Evolutionary conservation across 1,284 basidiomycete genomes (phyloP).

Genomic region (Puccinia horiana): DNA sequence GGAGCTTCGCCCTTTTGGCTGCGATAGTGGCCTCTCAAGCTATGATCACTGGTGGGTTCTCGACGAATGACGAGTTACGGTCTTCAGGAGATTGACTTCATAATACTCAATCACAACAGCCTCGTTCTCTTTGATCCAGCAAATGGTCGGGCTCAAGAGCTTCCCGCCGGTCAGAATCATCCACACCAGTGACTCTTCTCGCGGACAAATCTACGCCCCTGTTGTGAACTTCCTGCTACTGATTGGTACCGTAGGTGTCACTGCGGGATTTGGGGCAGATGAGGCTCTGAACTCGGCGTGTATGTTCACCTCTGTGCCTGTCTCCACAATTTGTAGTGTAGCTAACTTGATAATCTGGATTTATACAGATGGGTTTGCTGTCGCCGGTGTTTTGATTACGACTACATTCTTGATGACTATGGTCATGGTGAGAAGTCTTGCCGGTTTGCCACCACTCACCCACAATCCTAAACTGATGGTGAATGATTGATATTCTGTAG

Average conservation of each 20-base stretch:
- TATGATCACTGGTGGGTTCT: slow-evolving; percentile 65
- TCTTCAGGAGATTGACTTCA: too few relatives aligned
- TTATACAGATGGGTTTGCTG: slow-evolving; percentile 63
- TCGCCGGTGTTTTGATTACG: slow-evolving; percentile 68
- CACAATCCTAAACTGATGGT: not conserved
- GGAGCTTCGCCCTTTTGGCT: slow-evolving; percentile 67
- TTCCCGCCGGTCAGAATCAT: slow-evolving; percentile 65
- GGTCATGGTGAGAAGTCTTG: slow-evolving; percentile 24
- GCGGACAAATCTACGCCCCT: slow-evolving; percentile 70
- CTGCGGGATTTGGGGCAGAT: slow-evolving; percentile 66
- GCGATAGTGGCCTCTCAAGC: slow-evolving; percentile 67
- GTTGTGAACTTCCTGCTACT: slow-evolving; percentile 66
- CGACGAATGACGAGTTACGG: too few relatives aligned
- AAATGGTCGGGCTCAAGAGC: slow-evolving; percentile 67
- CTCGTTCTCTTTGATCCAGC: slow-evolving; percentile 60
- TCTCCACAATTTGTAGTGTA: too few relatives aligned
- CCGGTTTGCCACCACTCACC: not conserved
- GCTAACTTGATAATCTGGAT: not conserved
- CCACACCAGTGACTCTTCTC: slow-evolving; percentile 66
- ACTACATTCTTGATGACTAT: slow-evolving; percentile 66
- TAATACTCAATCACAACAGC: slow-evolving; percentile 40
- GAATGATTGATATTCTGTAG: slow-evolving; percentile 47
- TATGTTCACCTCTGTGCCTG: slow-evolving; percentile 55
- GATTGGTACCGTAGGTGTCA: slow-evolving; percentile 65
- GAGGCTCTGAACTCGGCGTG: slow-evolving; percentile 64